Percentiles rank a stretch among this genome's conserved stretches.
These are phyloP conservation scores for Pleomassaria siparia DNA, from an alignment of 2,329 filamentous ascomycete genomes.

Conservation along the genomic window DNA sequence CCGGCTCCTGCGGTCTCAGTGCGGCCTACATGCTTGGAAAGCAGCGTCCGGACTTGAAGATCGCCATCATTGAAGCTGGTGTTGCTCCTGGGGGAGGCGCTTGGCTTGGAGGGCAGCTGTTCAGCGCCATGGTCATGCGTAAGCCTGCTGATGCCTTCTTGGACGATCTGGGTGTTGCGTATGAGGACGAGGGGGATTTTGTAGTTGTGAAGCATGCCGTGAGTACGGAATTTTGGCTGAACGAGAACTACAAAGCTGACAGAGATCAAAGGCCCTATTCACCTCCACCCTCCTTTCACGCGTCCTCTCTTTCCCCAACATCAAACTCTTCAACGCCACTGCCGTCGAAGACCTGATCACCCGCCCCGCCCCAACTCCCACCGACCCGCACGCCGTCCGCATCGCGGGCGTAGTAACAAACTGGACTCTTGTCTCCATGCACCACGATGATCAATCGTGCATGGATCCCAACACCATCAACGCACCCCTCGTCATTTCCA, in stretches of 20 bases:
- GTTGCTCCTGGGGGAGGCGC: constrained; percentile 84
- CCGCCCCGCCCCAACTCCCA: constrained; percentile 53
- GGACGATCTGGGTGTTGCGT: constrained; percentile 76
- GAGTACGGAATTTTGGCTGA: neutral
- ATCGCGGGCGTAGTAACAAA: constrained; percentile 92
- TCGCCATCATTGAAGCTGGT: constrained; percentile 81
- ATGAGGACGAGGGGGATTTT: constrained; percentile 83
- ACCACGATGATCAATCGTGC: constrained; percentile 77
- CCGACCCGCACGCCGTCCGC: constrained; percentile 58
- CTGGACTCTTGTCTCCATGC: constrained; percentile 86
- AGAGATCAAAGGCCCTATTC: constrained; percentile 64
- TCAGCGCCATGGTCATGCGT: constrained; percentile 93
- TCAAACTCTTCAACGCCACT: constrained; percentile 96
- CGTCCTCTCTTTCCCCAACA: constrained; percentile 82
- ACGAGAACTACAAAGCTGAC: neutral
- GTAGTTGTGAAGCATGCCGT: constrained; percentile 89
- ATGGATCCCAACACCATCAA: constrained; percentile 99
- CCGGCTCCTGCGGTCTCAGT: constrained; percentile 83
- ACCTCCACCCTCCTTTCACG: constrained; percentile 83
- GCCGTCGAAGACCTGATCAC: constrained; percentile 92
- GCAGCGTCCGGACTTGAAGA: constrained; percentile 84
- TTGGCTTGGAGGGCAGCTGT: constrained; percentile 92
- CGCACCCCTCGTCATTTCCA: constrained; percentile 82
- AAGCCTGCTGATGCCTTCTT: constrained; percentile 89
- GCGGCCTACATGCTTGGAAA: constrained; percentile 83